Conservation (phyloP, 495 filamentous ascomycete species). For the Eremomyces bilateralis region DNA sequence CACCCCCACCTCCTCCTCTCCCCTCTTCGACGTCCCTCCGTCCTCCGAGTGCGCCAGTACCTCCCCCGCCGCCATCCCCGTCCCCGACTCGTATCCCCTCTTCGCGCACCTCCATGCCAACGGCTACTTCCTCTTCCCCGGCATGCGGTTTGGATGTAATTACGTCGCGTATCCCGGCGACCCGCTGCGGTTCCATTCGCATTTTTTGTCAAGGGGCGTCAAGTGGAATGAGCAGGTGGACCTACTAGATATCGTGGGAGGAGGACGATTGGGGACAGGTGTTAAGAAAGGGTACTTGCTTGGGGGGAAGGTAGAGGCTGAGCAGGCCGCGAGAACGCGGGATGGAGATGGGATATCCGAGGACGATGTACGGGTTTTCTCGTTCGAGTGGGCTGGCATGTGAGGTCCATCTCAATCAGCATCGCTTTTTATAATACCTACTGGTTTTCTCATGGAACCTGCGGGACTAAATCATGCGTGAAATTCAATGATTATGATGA, state of each 20-base stretch:
- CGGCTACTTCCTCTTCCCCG: conserved; percentile 75
- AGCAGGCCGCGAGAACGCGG: neutral
- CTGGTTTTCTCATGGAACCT: no score
- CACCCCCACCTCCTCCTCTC: conserved; percentile 39
- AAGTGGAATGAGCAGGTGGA: conserved; percentile 75
- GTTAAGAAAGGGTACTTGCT: conserved; percentile 92
- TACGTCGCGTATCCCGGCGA: conserved; percentile 91
- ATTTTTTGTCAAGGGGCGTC: conserved; percentile 59
- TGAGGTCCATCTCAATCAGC: no score
- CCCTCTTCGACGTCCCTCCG: conserved; percentile 23
- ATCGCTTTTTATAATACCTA: no score
- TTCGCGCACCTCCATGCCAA: conserved; percentile 54
- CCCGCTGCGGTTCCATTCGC: conserved; percentile 80
- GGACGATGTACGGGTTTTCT: conserved; percentile 7
- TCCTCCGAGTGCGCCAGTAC: conserved; percentile 3
- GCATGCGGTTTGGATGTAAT: conserved; percentile 82
- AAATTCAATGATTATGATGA: no score
- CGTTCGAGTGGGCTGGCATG: conserved; percentile 13
- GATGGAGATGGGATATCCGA: conserved; percentile 5
- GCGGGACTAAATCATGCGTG: no score
- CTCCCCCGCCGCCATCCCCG: conserved; percentile 14
- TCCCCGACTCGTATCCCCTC: conserved; percentile 34
- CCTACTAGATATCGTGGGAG: conserved; percentile 62
- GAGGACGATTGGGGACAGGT: conserved; percentile 71
- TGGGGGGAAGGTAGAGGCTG: conserved; percentile 36